A percentile compares a stretch with the other conserved stretches of the same genome.
phyloP scores from a whole-genome alignment of 345 rosid species.

The Aegle marmelos region DNA sequence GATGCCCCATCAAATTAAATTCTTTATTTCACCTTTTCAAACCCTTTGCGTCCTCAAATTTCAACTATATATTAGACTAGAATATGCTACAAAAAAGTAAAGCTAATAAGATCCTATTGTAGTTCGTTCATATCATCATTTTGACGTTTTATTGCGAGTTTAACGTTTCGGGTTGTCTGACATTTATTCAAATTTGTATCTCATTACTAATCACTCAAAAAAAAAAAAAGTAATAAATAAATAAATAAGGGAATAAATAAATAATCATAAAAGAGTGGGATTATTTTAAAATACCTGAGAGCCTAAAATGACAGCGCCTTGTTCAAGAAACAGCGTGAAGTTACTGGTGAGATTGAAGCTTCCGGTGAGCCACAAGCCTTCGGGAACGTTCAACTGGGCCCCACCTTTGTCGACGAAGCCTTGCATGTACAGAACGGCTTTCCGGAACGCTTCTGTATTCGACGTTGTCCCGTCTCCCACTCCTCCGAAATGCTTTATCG shows the following conservation, averaged over 20 bases:
- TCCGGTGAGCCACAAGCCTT: constrained; percentile 85
- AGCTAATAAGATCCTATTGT: too few species aligned
- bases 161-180: too few species aligned
- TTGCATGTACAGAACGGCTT: constrained; percentile 54
- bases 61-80: too few species aligned
- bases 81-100: too few species aligned
- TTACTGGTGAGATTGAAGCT: constrained; percentile 92
- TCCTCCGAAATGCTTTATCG: constrained; percentile 81
- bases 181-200: too few species aligned
- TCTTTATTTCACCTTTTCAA: neutral
- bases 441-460: constrained; percentile 72
- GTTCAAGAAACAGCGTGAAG: constrained; percentile 82
- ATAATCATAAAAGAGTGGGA: neutral
- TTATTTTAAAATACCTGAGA: constrained; percentile 54
- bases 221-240: too few species aligned
- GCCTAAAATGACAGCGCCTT: constrained; percentile 79
- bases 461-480: constrained; percentile 80
- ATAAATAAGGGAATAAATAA: too few species aligned
- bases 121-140: too few species aligned
- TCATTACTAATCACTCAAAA: too few species aligned
- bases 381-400: constrained; percentile 74
- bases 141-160: too few species aligned
- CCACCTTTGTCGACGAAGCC: constrained; percentile 51
- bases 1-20: neutral
- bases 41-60: neutral